Conservation (phyloP, 495 filamentous ascomycete species). For the Penicillium paradoxum region DNA sequence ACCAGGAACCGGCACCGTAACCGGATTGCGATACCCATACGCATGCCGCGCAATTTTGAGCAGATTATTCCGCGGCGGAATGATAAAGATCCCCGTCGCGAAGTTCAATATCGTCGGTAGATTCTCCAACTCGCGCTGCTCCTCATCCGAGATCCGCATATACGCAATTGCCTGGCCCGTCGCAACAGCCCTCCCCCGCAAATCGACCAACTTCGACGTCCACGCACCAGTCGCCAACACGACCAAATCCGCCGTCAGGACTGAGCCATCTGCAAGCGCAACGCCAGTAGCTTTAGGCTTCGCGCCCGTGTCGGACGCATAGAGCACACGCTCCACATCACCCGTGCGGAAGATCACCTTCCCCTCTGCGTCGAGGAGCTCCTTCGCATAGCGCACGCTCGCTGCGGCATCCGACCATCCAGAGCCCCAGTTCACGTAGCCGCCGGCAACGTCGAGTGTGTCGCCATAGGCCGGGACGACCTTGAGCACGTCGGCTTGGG, state of each 20-base stretch:
- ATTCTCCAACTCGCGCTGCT: constrained; percentile 55
- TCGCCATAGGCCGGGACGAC: constrained; percentile 42
- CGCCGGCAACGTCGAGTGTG: constrained; percentile 51
- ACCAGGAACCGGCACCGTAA: constrained; percentile 36
- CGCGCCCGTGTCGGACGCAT: constrained; percentile 6
- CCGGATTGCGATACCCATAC: constrained; percentile 75
- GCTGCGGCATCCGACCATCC: constrained; percentile 85
- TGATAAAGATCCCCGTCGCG: constrained; percentile 73
- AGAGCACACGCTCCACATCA: constrained; percentile 55
- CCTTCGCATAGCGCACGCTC: constrained; percentile 65
- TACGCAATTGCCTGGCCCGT: constrained; percentile 81
- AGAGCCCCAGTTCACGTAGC: constrained; percentile 74
- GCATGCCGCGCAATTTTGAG: constrained; percentile 81
- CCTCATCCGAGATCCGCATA: constrained; percentile 60
- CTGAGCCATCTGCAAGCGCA: constrained; percentile 45
- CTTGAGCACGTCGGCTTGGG: constrained; percentile 35
- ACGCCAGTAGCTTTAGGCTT: constrained; percentile 48
- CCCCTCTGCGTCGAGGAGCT: constrained; percentile 51
- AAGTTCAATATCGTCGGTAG: constrained; percentile 79
- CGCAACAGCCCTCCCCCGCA: constrained; percentile 67
- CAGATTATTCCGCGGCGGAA: constrained; percentile 65
- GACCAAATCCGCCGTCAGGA: constrained; percentile 63
- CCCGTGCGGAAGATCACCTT: constrained; percentile 61
- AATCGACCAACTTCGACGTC: constrained; percentile 70
- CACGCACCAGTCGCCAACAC: constrained; percentile 84